phyloP scores from a whole-genome alignment of 1,284 basidiomycete species.

The Ustilago shanxiensis region DNA sequence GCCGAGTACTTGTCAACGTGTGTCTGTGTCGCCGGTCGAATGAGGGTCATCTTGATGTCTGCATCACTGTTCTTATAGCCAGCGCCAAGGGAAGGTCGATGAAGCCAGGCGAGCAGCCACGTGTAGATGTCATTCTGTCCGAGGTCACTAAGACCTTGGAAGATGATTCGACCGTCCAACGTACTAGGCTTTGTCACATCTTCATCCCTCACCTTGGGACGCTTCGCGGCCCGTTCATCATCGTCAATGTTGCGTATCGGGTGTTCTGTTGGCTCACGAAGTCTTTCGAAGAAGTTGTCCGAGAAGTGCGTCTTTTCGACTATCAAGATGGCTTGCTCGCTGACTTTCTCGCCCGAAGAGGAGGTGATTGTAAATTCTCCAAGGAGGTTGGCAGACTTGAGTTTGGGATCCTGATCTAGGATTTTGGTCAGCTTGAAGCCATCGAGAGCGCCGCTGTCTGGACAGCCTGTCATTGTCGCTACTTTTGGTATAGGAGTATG shows the following conservation, averaged over 20 bases:
- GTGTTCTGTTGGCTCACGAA: neutral
- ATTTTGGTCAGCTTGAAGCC: conserved; percentile 57
- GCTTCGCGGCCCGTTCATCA: neutral
- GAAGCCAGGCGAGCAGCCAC: conserved; percentile 63
- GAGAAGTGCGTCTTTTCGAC: conserved; percentile 67
- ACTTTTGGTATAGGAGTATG: neutral
- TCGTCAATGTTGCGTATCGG: neutral
- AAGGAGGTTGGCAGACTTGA: conserved; percentile 45
- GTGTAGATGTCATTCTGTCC: conserved; percentile 69
- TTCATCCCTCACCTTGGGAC: conserved; percentile 4
- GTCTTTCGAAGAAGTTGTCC: conserved; percentile 26
- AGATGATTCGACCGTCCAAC: conserved; percentile 1
- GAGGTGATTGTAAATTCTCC: conserved; percentile 24
- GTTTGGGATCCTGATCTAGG: conserved; percentile 58
- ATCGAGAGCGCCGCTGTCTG: conserved; percentile 19
- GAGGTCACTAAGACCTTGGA: conserved; percentile 36
- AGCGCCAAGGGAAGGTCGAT: neutral
- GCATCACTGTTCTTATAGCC: conserved; percentile 23
- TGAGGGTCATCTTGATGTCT: conserved; percentile 65
- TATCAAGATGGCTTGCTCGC: conserved; percentile 56
- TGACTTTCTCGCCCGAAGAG: neutral
- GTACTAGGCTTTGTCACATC: neutral
- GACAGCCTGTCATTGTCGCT: neutral
- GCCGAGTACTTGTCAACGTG: conserved; percentile 79
- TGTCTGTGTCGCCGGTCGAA: conserved; percentile 59